phyloP scores from a whole-genome alignment of 2,329 filamentous ascomycete genomes.

The Neonectria neomacrospora region DNA sequence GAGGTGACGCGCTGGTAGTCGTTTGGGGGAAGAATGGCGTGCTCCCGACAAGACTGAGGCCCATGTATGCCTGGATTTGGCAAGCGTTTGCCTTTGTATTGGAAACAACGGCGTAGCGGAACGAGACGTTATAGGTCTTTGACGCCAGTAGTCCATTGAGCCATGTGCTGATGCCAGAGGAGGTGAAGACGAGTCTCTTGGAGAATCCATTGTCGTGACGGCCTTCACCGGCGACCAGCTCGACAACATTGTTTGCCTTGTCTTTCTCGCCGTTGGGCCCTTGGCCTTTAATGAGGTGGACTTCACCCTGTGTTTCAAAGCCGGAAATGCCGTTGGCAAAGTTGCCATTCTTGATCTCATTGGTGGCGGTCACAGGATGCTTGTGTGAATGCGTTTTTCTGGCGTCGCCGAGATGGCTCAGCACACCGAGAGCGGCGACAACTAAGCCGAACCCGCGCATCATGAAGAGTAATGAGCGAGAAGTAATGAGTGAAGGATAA shows the following conservation, averaged over 20 bases:
- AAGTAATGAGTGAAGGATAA: too few relatives aligned
- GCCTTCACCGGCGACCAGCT: not conserved
- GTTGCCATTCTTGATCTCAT: not conserved
- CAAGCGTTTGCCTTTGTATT: not conserved
- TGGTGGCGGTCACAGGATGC: not conserved
- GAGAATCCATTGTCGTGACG: not conserved
- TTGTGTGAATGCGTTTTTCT: not conserved
- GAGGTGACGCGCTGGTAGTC: not conserved
- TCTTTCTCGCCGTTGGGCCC: too few relatives aligned
- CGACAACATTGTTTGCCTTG: not conserved
- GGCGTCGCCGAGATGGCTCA: not conserved
- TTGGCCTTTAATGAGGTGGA: too few relatives aligned
- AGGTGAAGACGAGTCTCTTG: not conserved
- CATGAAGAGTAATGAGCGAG: too few relatives aligned
- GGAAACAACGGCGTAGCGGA: not conserved
- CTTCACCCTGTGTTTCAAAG: too few relatives aligned
- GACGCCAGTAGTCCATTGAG: not conserved
- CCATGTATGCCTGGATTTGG: slow-evolving; percentile 2
- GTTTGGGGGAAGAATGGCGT: not conserved
- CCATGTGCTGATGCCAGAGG: not conserved
- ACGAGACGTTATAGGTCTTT: not conserved
- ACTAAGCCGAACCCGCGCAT: not conserved
- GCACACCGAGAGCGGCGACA: not conserved
- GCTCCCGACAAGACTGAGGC: not conserved
- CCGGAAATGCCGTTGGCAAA: not conserved